Evolutionary conservation across 2,329 filamentous ascomycete species (phyloP), one percentile per base, ranked within the genome.

Genomic region (Gyromitra esculenta): DNA sequence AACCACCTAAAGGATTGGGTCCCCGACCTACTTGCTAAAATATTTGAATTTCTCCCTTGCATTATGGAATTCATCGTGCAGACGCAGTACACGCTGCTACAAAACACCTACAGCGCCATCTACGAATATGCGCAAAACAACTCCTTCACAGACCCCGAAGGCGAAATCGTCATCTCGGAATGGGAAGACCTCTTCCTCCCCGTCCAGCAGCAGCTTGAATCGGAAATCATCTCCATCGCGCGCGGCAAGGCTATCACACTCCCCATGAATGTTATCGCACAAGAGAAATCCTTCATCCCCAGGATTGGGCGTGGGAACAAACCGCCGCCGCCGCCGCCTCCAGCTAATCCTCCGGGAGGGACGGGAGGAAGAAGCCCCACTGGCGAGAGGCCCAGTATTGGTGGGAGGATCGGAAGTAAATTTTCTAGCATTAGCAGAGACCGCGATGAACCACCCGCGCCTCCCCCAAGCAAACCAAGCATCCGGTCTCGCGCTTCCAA

Each of bases 61-160:
- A 85, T 96, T n/a, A 86, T 95, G 11, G 91, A 92, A 37, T 89
- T 89, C 67, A 85, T 96, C 21, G 87, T 88, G 45, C 91, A 94
- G 81, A 89, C 95, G 57, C 86, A 91, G 81, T 89, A 94, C 91
- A 91, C 0, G 91, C 90, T 59, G 91, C 92, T 0, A 87, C 92
- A 9, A 91, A 92, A 1, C 87, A 90, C 15, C 91, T 94, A 79
- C 43, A 72, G 69, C 25, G 35, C 73, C 3, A 52, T 79, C 35
- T 78, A 78, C 25, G 73, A 79, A 48, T 79, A 78, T 21, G 65
- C 77, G 6, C 73, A 77, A 39, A 72, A 78, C 43, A 25, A 75
- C 43, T 65, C 67, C 15, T 77, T 77, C 63, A 72, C 70, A 1
- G 78, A 79, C 37, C 66, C 77, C 1, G 73, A 78, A 21, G 68